Percentiles rank a stretch among this genome's conserved stretches.
Conservation (phyloP, 2,329 filamentous ascomycete genomes). For the Aureobasidium pullulans region DNA sequence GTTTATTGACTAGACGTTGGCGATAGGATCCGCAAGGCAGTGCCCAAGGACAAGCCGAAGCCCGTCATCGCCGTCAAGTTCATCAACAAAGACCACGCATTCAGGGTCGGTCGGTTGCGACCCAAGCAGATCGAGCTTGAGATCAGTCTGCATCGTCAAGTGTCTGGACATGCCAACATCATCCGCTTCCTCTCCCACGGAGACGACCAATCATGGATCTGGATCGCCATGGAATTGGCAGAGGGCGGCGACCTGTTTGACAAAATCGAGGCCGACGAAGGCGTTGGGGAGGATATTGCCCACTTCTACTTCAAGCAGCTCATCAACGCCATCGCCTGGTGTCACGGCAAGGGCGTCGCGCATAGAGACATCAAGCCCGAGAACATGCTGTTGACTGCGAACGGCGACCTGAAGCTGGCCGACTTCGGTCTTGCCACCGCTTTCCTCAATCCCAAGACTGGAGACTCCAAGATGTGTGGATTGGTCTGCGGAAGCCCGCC, state of each 20-base stretch:
- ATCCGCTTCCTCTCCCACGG: constrained; percentile 87
- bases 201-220: constrained; percentile 80
- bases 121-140: constrained; percentile 88
- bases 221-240: constrained; percentile 97
- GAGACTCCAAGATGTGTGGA: constrained; percentile 69
- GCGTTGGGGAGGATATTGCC: constrained; percentile 88
- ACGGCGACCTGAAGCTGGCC: constrained; percentile 85
- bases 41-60: constrained; percentile 58
- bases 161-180: constrained; percentile 69
- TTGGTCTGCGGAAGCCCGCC: constrained; percentile 94
- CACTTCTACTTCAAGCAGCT: constrained; percentile 95
- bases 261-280: constrained; percentile 97
- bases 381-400: constrained; percentile 81
- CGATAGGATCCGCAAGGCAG: constrained; percentile 82
- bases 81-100: constrained; percentile 94
- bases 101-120: constrained; percentile 79
- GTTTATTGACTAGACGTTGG: neutral
- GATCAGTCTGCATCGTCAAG: constrained; percentile 79
- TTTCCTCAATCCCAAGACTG: constrained; percentile 71
- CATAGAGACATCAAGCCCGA: constrained; percentile 74
- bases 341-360: constrained; percentile 91
- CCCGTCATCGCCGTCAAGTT: constrained; percentile 97
- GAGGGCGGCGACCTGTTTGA: constrained; percentile 96
- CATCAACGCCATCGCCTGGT: constrained; percentile 82
- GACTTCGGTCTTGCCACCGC: constrained; percentile 95